Evolutionary conservation across 148 eudicot genomes (phyloP), one percentile per base, ranked within the genome.

Genomic region (Salicornia ramosissima): DNA sequence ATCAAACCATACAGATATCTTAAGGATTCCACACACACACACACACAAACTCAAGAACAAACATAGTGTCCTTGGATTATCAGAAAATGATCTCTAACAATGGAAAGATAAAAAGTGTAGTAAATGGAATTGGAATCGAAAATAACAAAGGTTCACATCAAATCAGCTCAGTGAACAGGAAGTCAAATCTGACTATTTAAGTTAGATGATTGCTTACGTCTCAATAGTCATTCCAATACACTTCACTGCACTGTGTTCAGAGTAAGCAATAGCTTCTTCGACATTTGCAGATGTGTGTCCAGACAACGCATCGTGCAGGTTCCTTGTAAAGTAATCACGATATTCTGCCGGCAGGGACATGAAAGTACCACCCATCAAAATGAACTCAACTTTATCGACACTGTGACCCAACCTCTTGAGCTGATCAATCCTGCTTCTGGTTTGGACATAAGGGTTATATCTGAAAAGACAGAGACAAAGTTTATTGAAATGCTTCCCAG

Each of bases 201-300:
- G 61, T 36, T 45, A 69, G 34, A 67, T 31, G 63, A 22, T 43
- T 71, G 79, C 95, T 87, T 79, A 94, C 99, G 99, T 94, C 81
- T 94, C 99, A 73, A 94, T 94, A 43, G 99, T 94, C 99, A 94
- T 94, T 78, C 99, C 99, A 54, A 94, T 94, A 78, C 99, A 94
- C 84, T 94, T 94, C 30, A 74, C 81, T 57, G 99, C 87, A 82
- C 99, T 72, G 72, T 94, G 99, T 80, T 94, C 99, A 28, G 97
- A 91, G 80, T 90, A 94, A 63, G 96, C 78, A 62, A 94, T 93
- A 68, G 99, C 97, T 83, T 94, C 99, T 76, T 94, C 99, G 72
- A 94, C 92, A 73, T 91, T 91, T 4, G 96, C 91, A 74, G 99
- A 94, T 34, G 99, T 90, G 75, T 94, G 99, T 43, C 99, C 99